A percentile compares a stretch with the other conserved stretches of the same genome.
These are phyloP conservation scores for Helminthosporium solani DNA, from an alignment of 2,329 filamentous ascomycete species.

Conservation along the genomic window DNA sequence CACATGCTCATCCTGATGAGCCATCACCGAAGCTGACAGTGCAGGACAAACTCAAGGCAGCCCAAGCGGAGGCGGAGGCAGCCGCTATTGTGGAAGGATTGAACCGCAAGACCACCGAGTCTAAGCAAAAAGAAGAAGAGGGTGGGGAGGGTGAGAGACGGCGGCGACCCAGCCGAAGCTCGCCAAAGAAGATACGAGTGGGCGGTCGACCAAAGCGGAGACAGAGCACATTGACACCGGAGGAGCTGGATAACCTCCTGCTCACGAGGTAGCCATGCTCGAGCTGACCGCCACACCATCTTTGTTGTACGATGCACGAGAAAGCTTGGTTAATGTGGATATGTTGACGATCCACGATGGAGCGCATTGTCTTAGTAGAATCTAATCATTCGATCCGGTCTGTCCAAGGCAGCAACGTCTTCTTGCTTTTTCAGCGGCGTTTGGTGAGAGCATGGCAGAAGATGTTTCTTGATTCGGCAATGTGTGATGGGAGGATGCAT, in stretches of 20 bases:
- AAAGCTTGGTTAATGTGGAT: conserved; percentile 13
- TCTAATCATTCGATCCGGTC: conserved; percentile 15
- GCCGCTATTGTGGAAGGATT: conserved; percentile 36
- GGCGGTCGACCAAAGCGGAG: conserved; percentile 62
- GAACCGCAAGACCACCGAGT: conserved; percentile 6
- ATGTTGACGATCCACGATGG: conserved; percentile 10
- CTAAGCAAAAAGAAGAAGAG: conserved; percentile 10
- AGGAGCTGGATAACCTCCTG: conserved; percentile 62
- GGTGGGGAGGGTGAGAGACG: conserved; percentile 22
- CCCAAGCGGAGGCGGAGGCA: conserved; percentile 47
- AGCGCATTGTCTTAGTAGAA: conserved; percentile 16
- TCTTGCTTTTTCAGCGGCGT: conserved; percentile 4
- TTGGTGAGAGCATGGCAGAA: conserved; percentile 16
- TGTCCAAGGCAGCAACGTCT: neutral
- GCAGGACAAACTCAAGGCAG: conserved; percentile 49
- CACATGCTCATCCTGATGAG: conserved; percentile 40
- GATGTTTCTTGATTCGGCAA: conserved; percentile 16
- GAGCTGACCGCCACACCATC: conserved; percentile 6
- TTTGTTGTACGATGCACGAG: conserved; percentile 9
- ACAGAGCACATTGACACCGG: conserved; percentile 72
- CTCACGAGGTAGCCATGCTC: conserved; percentile 21
- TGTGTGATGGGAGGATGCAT: conserved; percentile 21
- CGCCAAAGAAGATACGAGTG: conserved; percentile 49
- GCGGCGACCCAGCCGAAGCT: conserved; percentile 25
- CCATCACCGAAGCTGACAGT: conserved; percentile 46